Base-by-base conservation (phyloP, 495 filamentous ascomycete genomes). In the Aspergillus homomorphus region DNA sequence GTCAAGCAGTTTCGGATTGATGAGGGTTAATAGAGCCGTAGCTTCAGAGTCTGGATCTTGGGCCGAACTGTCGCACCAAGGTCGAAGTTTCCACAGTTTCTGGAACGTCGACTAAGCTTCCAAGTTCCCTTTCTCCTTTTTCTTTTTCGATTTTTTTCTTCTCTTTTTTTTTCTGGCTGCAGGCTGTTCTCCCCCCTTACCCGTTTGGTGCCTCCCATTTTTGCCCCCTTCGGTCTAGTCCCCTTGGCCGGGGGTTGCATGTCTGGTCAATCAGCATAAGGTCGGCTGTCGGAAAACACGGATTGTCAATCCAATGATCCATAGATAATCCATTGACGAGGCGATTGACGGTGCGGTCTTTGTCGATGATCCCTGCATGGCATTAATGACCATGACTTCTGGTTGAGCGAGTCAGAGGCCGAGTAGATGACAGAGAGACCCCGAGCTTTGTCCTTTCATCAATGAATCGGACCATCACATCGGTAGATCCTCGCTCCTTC, bases 1-100 rank as follows among this genome's bases (percentile, higher is more conserved):
- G 62, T 43, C 54, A 51, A 51, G 63, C 22, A 26, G 63, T 66
- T 66, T 66, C 63, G 60, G 22, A 61, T 66, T 58, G 52, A 66
- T 58, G 57, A 62, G 48, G 56, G 58, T 12, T 45, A 54, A 52
- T 30, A 54, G 57, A 45, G 44, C 44, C 45, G 54, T 57, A 45
- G 59, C 58, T 53, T 48, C 53, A 51, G 46, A 42, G 52, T 62
- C 60, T 66, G 58, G 63, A 66, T 66, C 63, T 66, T 62, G 60
- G 62, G 54, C 60, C 60, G 53, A 62, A 62, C 59, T 54, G 54
- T 57, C 60, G 50, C 60, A 61, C 52, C 57, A 58, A 57, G 51
- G 58, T 41, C 46, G 56, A 59, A 60, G 57, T 60, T 54, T 66
- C 54, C 57, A 59, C 59, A 48, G 54, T 61, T 66, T 66, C 63